Conservation (phyloP, 108 stramenopile genomes). For the Conticribra guillardii region DNA sequence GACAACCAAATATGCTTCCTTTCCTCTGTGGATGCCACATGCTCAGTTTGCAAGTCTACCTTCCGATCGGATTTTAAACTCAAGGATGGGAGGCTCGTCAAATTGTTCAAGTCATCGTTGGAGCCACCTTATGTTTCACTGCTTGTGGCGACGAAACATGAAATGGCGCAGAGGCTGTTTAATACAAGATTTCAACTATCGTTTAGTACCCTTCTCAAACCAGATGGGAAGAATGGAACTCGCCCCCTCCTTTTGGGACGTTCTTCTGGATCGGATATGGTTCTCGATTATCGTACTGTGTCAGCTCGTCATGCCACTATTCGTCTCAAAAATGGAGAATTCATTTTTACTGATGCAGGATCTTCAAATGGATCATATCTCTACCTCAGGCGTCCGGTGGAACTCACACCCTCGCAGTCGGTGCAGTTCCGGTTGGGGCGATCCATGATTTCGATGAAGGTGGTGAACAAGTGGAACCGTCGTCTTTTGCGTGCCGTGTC, state of each 20-base stretch:
- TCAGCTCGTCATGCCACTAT: conserved; percentile 90
- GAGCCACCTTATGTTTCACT: conserved; percentile 96
- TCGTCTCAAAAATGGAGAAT: conserved; percentile 91
- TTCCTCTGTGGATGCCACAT: conserved; percentile 93
- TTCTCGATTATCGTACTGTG: conserved; percentile 94
- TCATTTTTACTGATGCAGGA: conserved; percentile 87
- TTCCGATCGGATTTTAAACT: conserved; percentile 96
- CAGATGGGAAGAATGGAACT: conserved; percentile 87
- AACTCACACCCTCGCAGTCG: conserved; percentile 77
- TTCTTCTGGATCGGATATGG: conserved; percentile 94
- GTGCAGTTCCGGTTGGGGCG: conserved; percentile 87
- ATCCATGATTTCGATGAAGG: conserved; percentile 90
- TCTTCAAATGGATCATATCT: conserved; percentile 91
- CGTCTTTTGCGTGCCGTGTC: conserved; percentile 79
- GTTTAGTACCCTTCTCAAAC: conserved; percentile 91
- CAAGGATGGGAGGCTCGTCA: conserved; percentile 86
- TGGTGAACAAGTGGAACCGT: conserved; percentile 89
- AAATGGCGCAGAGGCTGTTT: conserved; percentile 94
- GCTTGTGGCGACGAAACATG: conserved; percentile 95
- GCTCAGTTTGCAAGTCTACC: conserved; percentile 95
- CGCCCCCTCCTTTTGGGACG: conserved; percentile 93
- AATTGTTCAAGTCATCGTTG: conserved; percentile 91
- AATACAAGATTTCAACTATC: conserved; percentile 96
- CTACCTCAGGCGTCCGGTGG: conserved; percentile 84
- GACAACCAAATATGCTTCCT: conserved; percentile 95